Evolutionary conservation across 768 basidiomycete species (phyloP).

Genomic region (Lactarius hengduanensis): DNA sequence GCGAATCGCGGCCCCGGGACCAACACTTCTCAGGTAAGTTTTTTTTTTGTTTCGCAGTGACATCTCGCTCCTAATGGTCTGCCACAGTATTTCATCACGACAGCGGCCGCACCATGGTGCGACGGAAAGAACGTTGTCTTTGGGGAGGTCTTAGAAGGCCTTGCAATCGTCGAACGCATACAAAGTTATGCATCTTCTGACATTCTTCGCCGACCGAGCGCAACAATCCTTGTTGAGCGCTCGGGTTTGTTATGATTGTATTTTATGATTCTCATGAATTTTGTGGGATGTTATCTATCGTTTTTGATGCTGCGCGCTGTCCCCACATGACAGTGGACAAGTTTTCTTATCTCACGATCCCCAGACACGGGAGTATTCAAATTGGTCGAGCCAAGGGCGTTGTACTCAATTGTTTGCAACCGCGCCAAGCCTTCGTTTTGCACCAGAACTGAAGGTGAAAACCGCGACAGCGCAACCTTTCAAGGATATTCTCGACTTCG

Average conservation of each 20-base stretch:
- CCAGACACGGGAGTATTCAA: conserved; percentile 1
- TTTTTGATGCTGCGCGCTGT: conserved; percentile 9
- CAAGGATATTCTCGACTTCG: background rate
- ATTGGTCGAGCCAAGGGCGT: background rate
- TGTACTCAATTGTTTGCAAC: background rate
- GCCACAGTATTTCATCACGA: conserved; percentile 73
- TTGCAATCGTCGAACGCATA: conserved; percentile 62
- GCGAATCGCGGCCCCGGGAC: conserved; percentile 85
- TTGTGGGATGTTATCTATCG: conserved; percentile 16
- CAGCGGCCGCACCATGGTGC: conserved; percentile 66
- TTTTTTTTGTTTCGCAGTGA: background rate
- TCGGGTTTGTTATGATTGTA: conserved; percentile 25
- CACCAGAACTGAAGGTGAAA: background rate
- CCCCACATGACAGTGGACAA: background rate
- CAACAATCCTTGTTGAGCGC: conserved; percentile 24
- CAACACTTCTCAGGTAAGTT: conserved; percentile 70
- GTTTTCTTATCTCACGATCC: conserved; percentile 4
- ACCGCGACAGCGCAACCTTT: conserved; percentile 7
- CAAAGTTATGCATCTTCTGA: conserved; percentile 39
- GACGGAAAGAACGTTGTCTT: conserved; percentile 71
- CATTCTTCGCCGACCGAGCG: conserved; percentile 28
- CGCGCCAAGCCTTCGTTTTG: background rate
- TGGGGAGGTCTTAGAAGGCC: conserved; percentile 63
- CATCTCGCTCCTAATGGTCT: background rate
- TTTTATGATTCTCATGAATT: conserved; percentile 7